Base-by-base conservation (phyloP, 768 basidiomycete species). In the Exsudoporus frostii region DNA sequence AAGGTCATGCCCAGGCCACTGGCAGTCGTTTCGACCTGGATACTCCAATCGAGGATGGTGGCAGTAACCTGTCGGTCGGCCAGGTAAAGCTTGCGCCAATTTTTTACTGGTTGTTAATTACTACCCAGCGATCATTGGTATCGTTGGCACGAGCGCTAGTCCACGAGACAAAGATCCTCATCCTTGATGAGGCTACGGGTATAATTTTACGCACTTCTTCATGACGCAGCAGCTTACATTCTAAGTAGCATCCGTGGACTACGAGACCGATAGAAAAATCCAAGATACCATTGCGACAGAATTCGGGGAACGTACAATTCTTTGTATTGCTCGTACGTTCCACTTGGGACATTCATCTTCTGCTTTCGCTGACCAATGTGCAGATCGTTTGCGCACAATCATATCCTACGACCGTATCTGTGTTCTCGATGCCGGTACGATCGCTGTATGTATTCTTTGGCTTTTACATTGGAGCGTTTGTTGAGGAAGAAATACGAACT, bases 161-260 rank as follows among this genome's bases (percentile, higher is more conserved):
- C 32, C 90, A 93, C 60, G 82, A 93, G 65, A 79, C 87, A 13
- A 86, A 83, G 65, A 83, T 96, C 30, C 83, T 95, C 45, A 84
- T 97, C 42, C 76, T 98, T 11, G 94, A 97, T 65, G 93, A 95
- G 74, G 92, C 92, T 0, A 94, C 92, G 45, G 86, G 82, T 81
- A 59, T 43, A 60, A 48, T 17, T 34, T 44, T 22, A 36, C 11
- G 5, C 9, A 25, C 27, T 40, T 33, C 20, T 33, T n/a, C 32
- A 1, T 29, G 41, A 34, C n/a, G 2, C 14, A 24, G 11, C n/a
- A 38, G 6, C 39, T 53, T 22, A 62, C 17, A 5, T 17, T 45
- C 17, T 10, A 10, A 27, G 20, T 54, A 81, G 90, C 90, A n/a
- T 89, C 88, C 11, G 90, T 93, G 27, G 91, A 93, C 60, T 88